These are phyloP conservation scores for Verticillium alfalfae DNA, from an alignment of 2,329 filamentous ascomycete species.

Conservation along the genomic window DNA sequence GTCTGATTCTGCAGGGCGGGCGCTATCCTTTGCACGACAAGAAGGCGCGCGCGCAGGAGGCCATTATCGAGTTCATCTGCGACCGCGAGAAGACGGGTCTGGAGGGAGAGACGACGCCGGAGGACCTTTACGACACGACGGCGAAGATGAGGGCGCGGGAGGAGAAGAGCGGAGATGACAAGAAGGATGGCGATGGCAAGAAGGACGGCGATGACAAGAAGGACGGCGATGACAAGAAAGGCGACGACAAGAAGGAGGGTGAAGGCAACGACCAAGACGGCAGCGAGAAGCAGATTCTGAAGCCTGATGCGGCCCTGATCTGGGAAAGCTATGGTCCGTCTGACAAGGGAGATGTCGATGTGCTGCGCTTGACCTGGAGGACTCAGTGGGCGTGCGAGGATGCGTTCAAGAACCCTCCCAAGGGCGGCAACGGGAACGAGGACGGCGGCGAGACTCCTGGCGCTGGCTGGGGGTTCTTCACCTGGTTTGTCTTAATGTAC, in stretches of 20 bases:
- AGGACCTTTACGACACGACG: conserved; percentile 43
- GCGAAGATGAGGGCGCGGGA: conserved; percentile 13
- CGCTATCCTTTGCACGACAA: conserved; percentile 48
- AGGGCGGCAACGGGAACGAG: conserved; percentile 38
- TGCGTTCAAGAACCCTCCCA: conserved; percentile 25
- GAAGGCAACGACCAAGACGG: conserved; percentile 30
- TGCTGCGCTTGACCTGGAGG: conserved; percentile 75
- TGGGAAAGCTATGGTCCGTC: conserved; percentile 68
- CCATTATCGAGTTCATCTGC: conserved; percentile 82
- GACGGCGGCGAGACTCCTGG: conserved; percentile 33
- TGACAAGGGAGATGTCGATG: conserved; percentile 49
- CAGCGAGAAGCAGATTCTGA: conserved; percentile 46
- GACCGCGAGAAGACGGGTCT: conserved; percentile 66
- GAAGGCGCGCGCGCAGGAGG: conserved; percentile 57
- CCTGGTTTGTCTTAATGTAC: conserved; percentile 92
- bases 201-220: conserved; percentile 19
- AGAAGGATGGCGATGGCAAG: conserved; percentile 25
- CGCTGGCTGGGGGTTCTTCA: conserved; percentile 87
- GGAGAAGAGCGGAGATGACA: conserved; percentile 24
- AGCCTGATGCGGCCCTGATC: conserved; percentile 58
- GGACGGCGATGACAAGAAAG: conserved; percentile 25
- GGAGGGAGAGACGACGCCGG: conserved; percentile 60
- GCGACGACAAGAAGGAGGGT: conserved; percentile 27
- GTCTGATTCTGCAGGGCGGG: conserved; percentile 61
- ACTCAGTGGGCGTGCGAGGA: conserved; percentile 82